A percentile compares a stretch with the other conserved stretches of the same genome.
phyloP scores from a whole-genome alignment of 2,329 filamentous ascomycete genomes.

The Karstenula rhodostoma region DNA sequence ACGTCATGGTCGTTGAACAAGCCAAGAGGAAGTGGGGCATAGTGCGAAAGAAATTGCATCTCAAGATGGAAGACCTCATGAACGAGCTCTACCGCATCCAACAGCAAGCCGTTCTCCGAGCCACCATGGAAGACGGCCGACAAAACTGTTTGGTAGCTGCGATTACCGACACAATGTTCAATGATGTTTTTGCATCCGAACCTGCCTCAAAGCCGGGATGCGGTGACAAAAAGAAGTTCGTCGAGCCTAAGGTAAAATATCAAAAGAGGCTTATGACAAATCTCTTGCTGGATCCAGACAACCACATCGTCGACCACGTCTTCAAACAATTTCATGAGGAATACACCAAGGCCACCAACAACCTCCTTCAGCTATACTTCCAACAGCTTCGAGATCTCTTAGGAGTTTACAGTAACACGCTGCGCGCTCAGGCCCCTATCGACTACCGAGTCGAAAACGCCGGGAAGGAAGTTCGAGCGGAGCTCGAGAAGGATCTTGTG shows the following conservation, averaged over 20 bases:
- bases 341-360: slow-evolving; percentile 12
- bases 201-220: neutral
- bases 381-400: neutral
- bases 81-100: neutral
- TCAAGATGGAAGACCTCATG: slow-evolving; percentile 20
- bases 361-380: slow-evolving; percentile 11
- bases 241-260: slow-evolving; percentile 21
- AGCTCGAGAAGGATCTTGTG: too few species aligned
- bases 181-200: neutral
- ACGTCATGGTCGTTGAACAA: slow-evolving; percentile 26
- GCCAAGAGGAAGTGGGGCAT: slow-evolving; percentile 24
- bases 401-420: neutral
- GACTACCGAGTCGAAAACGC: too few species aligned
- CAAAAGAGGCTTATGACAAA: slow-evolving; percentile 20
- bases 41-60: slow-evolving; percentile 7
- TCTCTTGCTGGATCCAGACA: slow-evolving; percentile 12
- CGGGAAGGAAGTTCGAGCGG: too few species aligned
- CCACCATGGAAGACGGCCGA: slow-evolving; percentile 21
- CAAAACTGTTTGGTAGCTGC: slow-evolving; percentile 24
- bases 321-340: slow-evolving; percentile 19
- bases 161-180: neutral
- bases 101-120: neutral
- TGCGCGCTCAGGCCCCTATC: slow-evolving; percentile 7
- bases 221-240: slow-evolving; percentile 17
- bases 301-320: slow-evolving; percentile 24